Evolutionary conservation across 225 moss, liverwort and hornwort genomes (phyloP).

Genomic region (Bryoerythrophyllum caledonicum): DNA sequence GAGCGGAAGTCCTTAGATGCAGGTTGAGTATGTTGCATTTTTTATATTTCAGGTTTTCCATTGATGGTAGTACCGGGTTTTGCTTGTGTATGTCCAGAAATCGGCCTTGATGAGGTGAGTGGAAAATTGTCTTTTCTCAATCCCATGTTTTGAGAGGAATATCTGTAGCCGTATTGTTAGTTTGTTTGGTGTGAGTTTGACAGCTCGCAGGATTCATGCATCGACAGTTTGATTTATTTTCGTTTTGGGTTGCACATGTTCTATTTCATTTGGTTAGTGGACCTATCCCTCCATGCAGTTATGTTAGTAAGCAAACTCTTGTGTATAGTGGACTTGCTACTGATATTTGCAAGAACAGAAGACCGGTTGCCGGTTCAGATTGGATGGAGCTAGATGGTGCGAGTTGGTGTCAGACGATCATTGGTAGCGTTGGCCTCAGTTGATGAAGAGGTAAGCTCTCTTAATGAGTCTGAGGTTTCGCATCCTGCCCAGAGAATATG

Average conservation of each 20-base stretch:
- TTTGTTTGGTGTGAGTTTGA: background rate
- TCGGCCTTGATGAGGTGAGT: conserved; percentile 32
- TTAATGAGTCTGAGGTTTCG: background rate
- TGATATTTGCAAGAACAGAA: conserved; percentile 43
- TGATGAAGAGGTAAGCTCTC: conserved; percentile 42
- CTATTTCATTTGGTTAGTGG: conserved; percentile 13
- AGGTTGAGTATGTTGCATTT: conserved; percentile 13
- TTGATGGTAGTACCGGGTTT: conserved; percentile 21
- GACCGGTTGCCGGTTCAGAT: conserved; percentile 20
- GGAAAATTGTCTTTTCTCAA: conserved; percentile 14
- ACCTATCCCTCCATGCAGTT: background rate
- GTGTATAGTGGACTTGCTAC: conserved; percentile 13
- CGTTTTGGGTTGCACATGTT: background rate
- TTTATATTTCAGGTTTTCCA: conserved; percentile 2
- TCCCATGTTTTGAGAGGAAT: conserved; percentile 7
- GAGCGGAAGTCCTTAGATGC: background rate
- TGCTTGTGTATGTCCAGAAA: conserved; percentile 31
- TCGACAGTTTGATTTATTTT: background rate
- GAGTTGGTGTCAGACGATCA: conserved; percentile 24
- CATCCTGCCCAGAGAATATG: background rate
- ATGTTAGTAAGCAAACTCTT: conserved; percentile 4
- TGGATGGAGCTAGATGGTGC: conserved; percentile 49
- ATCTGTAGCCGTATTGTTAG: no score
- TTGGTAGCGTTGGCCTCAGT: conserved; percentile 30
- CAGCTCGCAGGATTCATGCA: background rate